Conservation (phyloP, 2,329 filamentous ascomycete genomes). For the Nemania abortiva region DNA sequence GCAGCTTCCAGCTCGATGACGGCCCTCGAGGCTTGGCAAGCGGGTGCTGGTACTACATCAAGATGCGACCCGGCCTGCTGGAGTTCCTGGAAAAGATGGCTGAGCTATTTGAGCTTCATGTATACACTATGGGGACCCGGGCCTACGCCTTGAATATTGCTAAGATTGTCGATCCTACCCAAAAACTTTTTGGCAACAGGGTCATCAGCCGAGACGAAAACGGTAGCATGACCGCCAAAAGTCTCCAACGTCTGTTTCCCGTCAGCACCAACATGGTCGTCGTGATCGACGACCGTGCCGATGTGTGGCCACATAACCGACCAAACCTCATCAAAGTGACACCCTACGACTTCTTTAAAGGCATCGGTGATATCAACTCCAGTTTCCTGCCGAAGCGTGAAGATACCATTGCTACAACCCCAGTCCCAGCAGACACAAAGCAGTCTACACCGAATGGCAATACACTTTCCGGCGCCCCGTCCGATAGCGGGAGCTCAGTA, state of each 20-base stretch:
- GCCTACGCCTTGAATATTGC: slow-evolving; percentile 95
- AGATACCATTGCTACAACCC: slow-evolving; percentile 59
- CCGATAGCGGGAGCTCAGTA: slow-evolving; percentile 41
- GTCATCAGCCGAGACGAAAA: slow-evolving; percentile 98
- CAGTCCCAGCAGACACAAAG: slow-evolving; percentile 42
- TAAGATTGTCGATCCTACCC: slow-evolving; percentile 89
- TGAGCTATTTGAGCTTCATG: slow-evolving; percentile 87
- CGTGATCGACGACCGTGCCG: slow-evolving; percentile 96
- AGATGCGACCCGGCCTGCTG: slow-evolving; percentile 87
- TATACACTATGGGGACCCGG: slow-evolving; percentile 98
- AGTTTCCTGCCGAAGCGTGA: slow-evolving; percentile 89
- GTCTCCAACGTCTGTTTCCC: slow-evolving; percentile 89
- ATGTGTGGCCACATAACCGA: slow-evolving; percentile 93
- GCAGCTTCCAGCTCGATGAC: slow-evolving; percentile 91
- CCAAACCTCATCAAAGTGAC: slow-evolving; percentile 94
- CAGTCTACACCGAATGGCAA: slow-evolving; percentile 39
- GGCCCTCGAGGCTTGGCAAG: slow-evolving; percentile 75
- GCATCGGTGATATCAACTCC: slow-evolving; percentile 98
- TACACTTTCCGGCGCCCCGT: slow-evolving; percentile 17
- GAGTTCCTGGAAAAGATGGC: slow-evolving; percentile 74
- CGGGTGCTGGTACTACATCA: slow-evolving; percentile 98
- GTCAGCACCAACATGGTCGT: slow-evolving; percentile 99
- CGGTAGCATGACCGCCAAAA: slow-evolving; percentile 91
- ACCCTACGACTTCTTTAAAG: slow-evolving; percentile 97
- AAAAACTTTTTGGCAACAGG: slow-evolving; percentile 90